Evolutionary conservation across 306 rosid genomes (phyloP), one percentile per base, ranked within the genome.

Genomic region (Neltuma alba): DNA sequence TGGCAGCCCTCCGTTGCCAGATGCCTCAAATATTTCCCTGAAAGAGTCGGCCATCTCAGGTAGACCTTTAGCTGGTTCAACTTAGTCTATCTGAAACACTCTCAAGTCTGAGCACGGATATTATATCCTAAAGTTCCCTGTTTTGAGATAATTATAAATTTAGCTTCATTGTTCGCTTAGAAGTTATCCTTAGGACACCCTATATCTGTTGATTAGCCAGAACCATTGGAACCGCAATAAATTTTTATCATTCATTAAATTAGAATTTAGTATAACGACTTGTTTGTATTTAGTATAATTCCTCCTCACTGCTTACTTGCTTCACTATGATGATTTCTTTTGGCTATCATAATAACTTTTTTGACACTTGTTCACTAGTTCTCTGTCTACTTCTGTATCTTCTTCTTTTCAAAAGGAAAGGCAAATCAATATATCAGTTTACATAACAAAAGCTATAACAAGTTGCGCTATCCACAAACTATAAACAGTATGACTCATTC

Each of bases 1-100:
- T 82, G 98, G 99, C 52, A 87, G 99, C 76, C 99, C 88, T 64
- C 99, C 99, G 40, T 85, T 93, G 65, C 94, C 99, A 1, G 97
- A 91, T 84, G 86, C 83, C 85, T 89, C 71, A 2, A 90, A 88
- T 80, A 87, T 81, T 78, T 85, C 96, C 41, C 72, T 87, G 61
- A 85, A 83, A 60, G 89, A 85, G 79, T 84, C 91, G 45, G 89
- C 91, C 47, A 68, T 47, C 78, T 85, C 81, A 75, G 94, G 89
- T 85, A 79, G 31, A 76, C 64, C 45, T 57, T 40, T n/a, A 60
- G 18, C 52, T 70, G 70, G 50, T 73, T 83, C 70, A 80, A 61
- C 23, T 45, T 48, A 33, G 15, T 55, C 76, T 72, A 79, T 60
- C 33, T 36, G 31, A 80, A 44, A n/a, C n/a, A 36, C 62, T 65